These are phyloP conservation scores for Fusarium xylarioides DNA, from an alignment of 2,329 filamentous ascomycete genomes.

Conservation along the genomic window DNA sequence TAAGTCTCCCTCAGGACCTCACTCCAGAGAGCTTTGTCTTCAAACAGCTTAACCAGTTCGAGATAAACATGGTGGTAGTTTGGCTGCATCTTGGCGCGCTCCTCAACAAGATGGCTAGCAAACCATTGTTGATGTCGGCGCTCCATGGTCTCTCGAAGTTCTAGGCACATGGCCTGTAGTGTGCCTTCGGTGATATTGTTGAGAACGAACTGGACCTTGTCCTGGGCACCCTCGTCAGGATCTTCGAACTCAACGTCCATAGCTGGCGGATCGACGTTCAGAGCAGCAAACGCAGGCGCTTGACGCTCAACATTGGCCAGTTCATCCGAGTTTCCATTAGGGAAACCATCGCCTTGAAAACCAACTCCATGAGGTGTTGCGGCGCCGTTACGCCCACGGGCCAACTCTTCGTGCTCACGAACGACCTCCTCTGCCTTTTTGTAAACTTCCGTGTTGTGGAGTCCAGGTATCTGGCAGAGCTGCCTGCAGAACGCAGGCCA, in stretches of 20 bases:
- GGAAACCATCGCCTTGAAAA: conserved; percentile 60
- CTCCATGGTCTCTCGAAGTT: conserved; percentile 81
- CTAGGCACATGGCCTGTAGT: conserved; percentile 81
- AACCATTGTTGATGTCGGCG: conserved; percentile 95
- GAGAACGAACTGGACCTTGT: conserved; percentile 92
- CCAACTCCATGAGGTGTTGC: conserved; percentile 48
- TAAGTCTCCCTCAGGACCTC: conserved; percentile 96
- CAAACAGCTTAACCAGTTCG: conserved; percentile 84
- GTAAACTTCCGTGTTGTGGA: conserved; percentile 86
- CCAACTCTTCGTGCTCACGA: conserved; percentile 68
- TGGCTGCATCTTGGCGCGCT: conserved; percentile 95
- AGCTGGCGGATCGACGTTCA: conserved; percentile 77
- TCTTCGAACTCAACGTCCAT: conserved; percentile 76
- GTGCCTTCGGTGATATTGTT: conserved; percentile 97
- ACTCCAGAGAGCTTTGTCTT: conserved; percentile 80
- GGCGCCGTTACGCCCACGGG: conserved; percentile 64
- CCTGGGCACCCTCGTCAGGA: conserved; percentile 84
- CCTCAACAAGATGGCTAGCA: conserved; percentile 91
- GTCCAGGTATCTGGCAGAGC: conserved; percentile 80
- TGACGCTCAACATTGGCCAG: conserved; percentile 65
- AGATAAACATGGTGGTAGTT: conserved; percentile 96
- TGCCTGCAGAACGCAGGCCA: conserved; percentile 96
- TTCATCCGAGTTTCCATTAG: conserved; percentile 78
- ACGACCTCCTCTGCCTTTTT: conserved; percentile 84
- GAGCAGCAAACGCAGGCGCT: conserved; percentile 77